Conservation (phyloP, 202 grass and related monocot species). For the Sporobolus alterniflorus region DNA sequence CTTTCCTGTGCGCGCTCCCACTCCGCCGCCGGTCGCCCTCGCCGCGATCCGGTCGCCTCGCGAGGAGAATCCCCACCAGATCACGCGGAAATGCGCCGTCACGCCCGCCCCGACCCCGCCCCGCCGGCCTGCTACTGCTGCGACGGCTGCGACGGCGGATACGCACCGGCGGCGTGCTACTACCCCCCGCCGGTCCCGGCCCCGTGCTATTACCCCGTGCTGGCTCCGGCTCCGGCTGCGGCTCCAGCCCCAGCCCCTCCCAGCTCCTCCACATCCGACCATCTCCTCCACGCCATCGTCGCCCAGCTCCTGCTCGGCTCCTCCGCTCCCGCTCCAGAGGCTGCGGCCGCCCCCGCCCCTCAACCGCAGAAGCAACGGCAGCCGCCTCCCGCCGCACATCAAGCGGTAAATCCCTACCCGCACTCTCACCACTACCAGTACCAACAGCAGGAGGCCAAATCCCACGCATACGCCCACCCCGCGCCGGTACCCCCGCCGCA, state of each 20-base stretch:
- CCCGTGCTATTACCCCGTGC: constrained; percentile 38
- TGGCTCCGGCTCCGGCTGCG: background rate
- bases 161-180: constrained; percentile 32
- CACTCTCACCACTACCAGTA: constrained; percentile 32
- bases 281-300: constrained; percentile 85
- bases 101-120: constrained; percentile 45
- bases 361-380: constrained; percentile 8
- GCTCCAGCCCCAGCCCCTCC: background rate
- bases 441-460: constrained; percentile 7
- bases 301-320: constrained; percentile 68
- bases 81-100: constrained; percentile 47
- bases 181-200: constrained; percentile 13
- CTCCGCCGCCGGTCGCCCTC: background rate
- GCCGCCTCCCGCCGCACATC: constrained; percentile 19
- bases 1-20: background rate
- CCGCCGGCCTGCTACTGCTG: constrained; percentile 53
- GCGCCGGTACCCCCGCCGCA: background rate
- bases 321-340: background rate
- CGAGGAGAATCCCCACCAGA: background rate
- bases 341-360: background rate
- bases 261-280: constrained; percentile 52
- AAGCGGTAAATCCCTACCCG: constrained; percentile 33
- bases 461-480: constrained; percentile 21
- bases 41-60: background rate
- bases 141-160: constrained; percentile 25